phyloP scores from a whole-genome alignment of 2,329 filamentous ascomycete species.

The Neobulgaria alba region DNA sequence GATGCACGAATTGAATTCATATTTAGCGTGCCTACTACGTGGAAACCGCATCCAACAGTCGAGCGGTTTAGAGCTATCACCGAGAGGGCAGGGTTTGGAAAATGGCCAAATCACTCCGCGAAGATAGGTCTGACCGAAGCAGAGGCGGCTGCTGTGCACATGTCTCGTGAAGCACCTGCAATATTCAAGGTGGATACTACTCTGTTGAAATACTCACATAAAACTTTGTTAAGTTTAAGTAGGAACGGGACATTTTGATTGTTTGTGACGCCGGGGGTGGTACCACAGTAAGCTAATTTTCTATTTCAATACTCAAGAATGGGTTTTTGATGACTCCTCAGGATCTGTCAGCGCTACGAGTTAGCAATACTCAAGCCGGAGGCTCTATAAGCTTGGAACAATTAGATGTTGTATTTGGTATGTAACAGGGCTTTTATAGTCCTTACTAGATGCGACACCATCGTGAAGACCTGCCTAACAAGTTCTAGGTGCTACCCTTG shows the following conservation, averaged over 20 bases:
- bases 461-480: too few species aligned
- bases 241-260: slow-evolving; percentile 33
- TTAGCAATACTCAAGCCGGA: too few species aligned
- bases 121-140: slow-evolving; percentile 42
- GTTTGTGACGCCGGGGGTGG: slow-evolving; percentile 44
- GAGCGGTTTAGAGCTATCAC: slow-evolving; percentile 29
- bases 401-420: too few species aligned
- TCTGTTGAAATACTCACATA: too few species aligned
- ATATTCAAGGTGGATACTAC: slow-evolving; percentile 8
- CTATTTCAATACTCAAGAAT: too few species aligned
- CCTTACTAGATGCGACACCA: too few species aligned
- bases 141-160: slow-evolving; percentile 44
- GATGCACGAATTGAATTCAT: slow-evolving; percentile 30
- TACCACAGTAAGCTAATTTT: too few species aligned
- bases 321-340: too few species aligned
- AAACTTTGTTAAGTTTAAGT: not conserved
- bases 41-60: slow-evolving; percentile 30
- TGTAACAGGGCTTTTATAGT: too few species aligned
- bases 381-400: too few species aligned
- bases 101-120: slow-evolving; percentile 29
- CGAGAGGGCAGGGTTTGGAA: slow-evolving; percentile 25
- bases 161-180: slow-evolving; percentile 29
- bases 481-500: slow-evolving; percentile 25
- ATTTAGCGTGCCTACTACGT: slow-evolving; percentile 36
- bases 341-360: too few species aligned